Percentiles rank a stretch among this genome's conserved stretches.
Evolutionary conservation across 495 filamentous ascomycete genomes (phyloP).

Genomic region (Pseudoneurospora amorphoporcata): DNA sequence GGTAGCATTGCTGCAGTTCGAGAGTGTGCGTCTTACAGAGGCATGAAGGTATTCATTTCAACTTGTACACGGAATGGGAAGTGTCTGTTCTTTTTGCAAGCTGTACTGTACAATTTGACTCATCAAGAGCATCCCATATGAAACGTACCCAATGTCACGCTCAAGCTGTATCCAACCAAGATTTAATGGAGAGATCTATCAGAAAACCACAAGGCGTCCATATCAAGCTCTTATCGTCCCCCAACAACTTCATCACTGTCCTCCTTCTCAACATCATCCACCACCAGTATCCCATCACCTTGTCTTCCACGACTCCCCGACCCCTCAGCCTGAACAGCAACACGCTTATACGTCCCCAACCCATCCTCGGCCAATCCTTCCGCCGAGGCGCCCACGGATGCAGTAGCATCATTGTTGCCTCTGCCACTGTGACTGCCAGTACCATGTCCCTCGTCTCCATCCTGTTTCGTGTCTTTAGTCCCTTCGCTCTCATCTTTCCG

Average conservation of each 20-base stretch:
- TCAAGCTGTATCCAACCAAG: neutral
- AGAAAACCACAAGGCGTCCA: neutral
- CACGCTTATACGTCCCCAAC: neutral
- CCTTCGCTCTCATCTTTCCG: constrained; percentile 52
- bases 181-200: neutral
- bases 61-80: too few species aligned
- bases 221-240: neutral
- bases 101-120: neutral
- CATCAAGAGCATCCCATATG: neutral
- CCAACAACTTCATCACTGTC: neutral
- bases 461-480: neutral
- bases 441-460: neutral
- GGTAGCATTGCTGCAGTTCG: neutral
- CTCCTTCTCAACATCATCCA: neutral
- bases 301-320: neutral
- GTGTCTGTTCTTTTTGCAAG: neutral
- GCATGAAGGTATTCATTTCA: neutral
- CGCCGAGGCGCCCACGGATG: neutral
- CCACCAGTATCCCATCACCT: neutral
- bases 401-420: neutral
- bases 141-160: neutral
- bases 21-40: neutral
- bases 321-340: neutral
- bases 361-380: neutral
- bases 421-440: neutral